Evolutionary conservation across 768 basidiomycete species (phyloP), one percentile per base, ranked within the genome.

Genomic region (Amanita polypyramis): DNA sequence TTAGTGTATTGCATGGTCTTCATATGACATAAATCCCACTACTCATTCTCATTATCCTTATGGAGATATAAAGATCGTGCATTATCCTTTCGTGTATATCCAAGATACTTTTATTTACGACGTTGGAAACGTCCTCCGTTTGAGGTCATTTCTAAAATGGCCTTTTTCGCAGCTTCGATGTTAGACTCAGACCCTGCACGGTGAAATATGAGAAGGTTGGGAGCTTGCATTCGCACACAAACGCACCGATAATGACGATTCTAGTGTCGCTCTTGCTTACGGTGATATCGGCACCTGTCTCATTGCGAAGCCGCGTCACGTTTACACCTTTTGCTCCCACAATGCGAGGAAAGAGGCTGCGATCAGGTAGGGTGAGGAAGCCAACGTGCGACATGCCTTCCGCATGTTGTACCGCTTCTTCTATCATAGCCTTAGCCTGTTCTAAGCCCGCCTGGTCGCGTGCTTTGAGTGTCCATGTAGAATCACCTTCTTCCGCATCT

Each of bases 241-340:
- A 25, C 82, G 54, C 58, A 91, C 91, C 93, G 43, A 84, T 79
- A 59, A 97, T 85, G 54, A 85, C 78, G 57, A 96, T 94, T 25
- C 81, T 82, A 63, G 73, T 88, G 60, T 85, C 86, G 53, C 93
- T 92, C 54, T 88, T 80, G 62, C 89, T 80, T 47, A 97, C 89
- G 36, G 79, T 88, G 56, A 97, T 92, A 60, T 95, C 91, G 47
- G 93, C 86, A 35, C 90, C 88, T 45, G 87, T 95, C 65, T 92
- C 91, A 44, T 76, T 76, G 47, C 93, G 80, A 45, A 97, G 75
- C 42, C 93, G 85, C 45, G 85, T 75, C 43, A 97, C 87, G 56
- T 91, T 97, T 21, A 90, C 70, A 45, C 93, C 93, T 67, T 94
- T 95, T 9, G 84, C 68, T 33, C 94, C 94, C 52, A 97, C 91